Percentiles rank a stretch among this genome's conserved stretches.
Conservation (phyloP, 768 basidiomycete genomes). For the Guyanaporus albipodus region DNA sequence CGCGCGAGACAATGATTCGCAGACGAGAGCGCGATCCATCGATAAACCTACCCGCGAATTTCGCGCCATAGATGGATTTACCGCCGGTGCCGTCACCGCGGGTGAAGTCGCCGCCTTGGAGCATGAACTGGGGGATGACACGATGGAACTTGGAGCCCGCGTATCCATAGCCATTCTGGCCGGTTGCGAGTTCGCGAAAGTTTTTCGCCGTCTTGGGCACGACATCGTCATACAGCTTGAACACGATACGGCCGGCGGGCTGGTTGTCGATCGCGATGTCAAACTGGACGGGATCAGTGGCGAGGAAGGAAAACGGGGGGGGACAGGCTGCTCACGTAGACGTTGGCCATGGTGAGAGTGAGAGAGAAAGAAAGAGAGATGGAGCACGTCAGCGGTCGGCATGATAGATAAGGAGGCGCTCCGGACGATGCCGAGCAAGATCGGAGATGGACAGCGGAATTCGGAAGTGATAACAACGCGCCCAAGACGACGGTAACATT, state of each 20-base stretch:
- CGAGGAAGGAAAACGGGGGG: neutral
- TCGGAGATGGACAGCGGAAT: too few species aligned
- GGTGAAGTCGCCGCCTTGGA: conserved; percentile 90
- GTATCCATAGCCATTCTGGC: conserved; percentile 73
- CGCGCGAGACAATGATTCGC: too few species aligned
- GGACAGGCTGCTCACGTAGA: too few species aligned
- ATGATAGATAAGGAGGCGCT: too few species aligned
- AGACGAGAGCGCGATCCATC: too few species aligned
- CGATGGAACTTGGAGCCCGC: conserved; percentile 68
- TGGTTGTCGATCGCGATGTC: conserved; percentile 50
- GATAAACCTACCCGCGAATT: too few species aligned
- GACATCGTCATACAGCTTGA: conserved; percentile 81
- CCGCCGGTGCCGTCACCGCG: conserved; percentile 67
- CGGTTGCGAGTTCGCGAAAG: conserved; percentile 88
- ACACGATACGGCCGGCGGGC: conserved; percentile 57
- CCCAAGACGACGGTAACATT: too few species aligned
- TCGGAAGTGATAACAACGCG: too few species aligned
- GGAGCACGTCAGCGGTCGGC: too few species aligned
- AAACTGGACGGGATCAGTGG: conserved; percentile 43
- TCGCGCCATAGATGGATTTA: conserved; percentile 72
- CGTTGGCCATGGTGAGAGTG: too few species aligned
- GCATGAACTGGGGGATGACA: conserved; percentile 81
- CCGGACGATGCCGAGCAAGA: too few species aligned
- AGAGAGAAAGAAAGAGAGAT: neutral
- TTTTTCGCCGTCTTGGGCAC: conserved; percentile 75